These are phyloP conservation scores for Trichophyton equinum DNA, from an alignment of 2,329 filamentous ascomycete genomes.

Conservation along the genomic window DNA sequence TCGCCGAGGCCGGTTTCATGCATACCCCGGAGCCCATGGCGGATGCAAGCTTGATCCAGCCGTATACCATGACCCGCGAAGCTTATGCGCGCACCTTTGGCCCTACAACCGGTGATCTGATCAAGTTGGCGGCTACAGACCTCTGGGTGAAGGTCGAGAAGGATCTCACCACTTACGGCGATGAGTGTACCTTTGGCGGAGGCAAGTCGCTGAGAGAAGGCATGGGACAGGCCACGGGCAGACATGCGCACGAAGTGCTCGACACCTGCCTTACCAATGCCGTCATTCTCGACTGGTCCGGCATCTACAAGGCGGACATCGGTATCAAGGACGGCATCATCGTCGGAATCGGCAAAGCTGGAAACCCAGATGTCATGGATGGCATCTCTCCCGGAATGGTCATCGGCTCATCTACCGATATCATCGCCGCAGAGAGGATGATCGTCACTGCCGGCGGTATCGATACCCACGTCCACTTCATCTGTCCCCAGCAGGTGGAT, in stretches of 20 bases:
- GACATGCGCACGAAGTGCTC: conserved; percentile 56
- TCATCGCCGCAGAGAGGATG: conserved; percentile 78
- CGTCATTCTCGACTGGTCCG: conserved; percentile 76
- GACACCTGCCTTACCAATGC: conserved; percentile 86
- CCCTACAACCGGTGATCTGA: conserved; percentile 75
- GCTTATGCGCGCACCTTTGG: conserved; percentile 85
- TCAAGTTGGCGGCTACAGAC: conserved; percentile 70
- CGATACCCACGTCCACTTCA: conserved; percentile 86
- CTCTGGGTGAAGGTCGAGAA: conserved; percentile 85
- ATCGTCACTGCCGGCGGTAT: conserved; percentile 85
- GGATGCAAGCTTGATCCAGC: conserved; percentile 44
- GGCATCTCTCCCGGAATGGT: conserved; percentile 67
- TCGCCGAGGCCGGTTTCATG: conserved; percentile 64
- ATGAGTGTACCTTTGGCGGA: conserved; percentile 90
- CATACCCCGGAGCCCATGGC: conserved; percentile 56
- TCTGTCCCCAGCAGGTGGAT: conserved; percentile 81
- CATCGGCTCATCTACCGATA: conserved; percentile 78
- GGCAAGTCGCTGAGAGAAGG: conserved; percentile 89
- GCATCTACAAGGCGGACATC: conserved; percentile 94
- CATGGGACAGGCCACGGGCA: conserved; percentile 83
- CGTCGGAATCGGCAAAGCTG: conserved; percentile 81
- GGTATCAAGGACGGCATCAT: conserved; percentile 82
- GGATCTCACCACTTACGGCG: conserved; percentile 72
- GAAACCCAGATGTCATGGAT: conserved; percentile 95
- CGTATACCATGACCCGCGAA: conserved; percentile 60